Evolutionary conservation across 2,329 filamentous ascomycete species (phyloP).

Genomic region (Aschersonia sp.): DNA sequence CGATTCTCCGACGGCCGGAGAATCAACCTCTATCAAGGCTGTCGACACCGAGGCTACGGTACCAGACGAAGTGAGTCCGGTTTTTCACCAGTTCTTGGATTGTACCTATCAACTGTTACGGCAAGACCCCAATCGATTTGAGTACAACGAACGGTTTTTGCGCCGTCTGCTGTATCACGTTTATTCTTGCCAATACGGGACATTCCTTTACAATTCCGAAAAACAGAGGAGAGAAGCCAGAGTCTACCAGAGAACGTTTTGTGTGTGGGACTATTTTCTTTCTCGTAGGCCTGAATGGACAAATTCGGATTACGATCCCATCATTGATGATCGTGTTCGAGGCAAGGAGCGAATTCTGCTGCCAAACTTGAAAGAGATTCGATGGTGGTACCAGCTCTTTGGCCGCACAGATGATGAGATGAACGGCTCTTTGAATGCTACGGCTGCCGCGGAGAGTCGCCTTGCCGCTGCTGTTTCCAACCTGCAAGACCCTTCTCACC

Average conservation of each 20-base stretch:
- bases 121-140: constrained; percentile 78
- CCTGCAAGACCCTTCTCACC: constrained; percentile 14
- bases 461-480: constrained; percentile 20
- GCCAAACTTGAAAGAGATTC: constrained; percentile 59
- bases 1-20: constrained; percentile 41
- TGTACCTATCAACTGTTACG: constrained; percentile 80
- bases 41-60: constrained; percentile 54
- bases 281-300: constrained; percentile 66
- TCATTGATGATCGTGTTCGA: constrained; percentile 63
- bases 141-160: constrained; percentile 91
- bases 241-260: constrained; percentile 59
- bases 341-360: constrained; percentile 76
- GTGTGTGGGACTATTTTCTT: constrained; percentile 94
- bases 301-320: constrained; percentile 63
- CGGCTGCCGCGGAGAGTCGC: constrained; percentile 33
- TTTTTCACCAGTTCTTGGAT: constrained; percentile 96
- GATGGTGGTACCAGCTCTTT: constrained; percentile 89
- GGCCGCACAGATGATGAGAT: constrained; percentile 81
- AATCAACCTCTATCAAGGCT: constrained; percentile 22
- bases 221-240: constrained; percentile 64
- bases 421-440: constrained; percentile 54
- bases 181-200: constrained; percentile 92
- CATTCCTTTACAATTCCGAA: constrained; percentile 90
- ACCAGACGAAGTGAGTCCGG: constrained; percentile 82
- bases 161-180: constrained; percentile 82